Evolutionary conservation across 1,139 yeast genomes (phyloP), one percentile per base, ranked within the genome.

Genomic region (Pichia sp.): DNA sequence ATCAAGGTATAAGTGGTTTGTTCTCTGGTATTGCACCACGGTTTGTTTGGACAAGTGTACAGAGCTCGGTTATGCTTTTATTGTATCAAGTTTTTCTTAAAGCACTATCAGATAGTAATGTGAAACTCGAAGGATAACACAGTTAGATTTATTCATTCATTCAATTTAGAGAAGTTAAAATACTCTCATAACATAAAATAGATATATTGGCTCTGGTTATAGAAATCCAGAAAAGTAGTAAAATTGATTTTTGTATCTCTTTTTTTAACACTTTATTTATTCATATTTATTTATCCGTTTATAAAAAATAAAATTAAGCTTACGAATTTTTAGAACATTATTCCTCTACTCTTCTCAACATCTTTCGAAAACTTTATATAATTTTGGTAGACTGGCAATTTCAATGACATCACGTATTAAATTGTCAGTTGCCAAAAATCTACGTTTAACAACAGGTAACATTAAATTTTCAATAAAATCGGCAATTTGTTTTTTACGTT

Each of bases 11-110:
- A 0, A 59, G 78, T 1, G 96, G 96, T 0, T 74, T 89, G 47
- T 91, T 93, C 69, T 81, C 93, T 39, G 99, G 99, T 1, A 96
- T 95, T 13, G 97, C 97, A 0, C 99, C 99, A 0, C 75, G 99
- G 57, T 83, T 91, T 58, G 87, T 93, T 10, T 93, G 99, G 99
- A 91, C 99, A 0, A 89, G 96, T 58, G 76, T 91, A 18, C 99
- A 93, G 68, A 88, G 96, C 68, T 87, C 96, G 57, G 86, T 93
- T 53, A 93, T 95, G 99, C 75, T 95, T 58, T 73, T 93, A 58
- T 73, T 91, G 48, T 93, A 93, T 70, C 99, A 93, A 60, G 67
- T 77, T 34, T 70, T 81, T 14, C 69, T 80, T 58, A 72, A 73
- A 59, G 68, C 71, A 41, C 67, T 79, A 3, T 46, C 63, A 3